Conservation (phyloP, 148 eudicot species). For the Camellia lanceoleosa region DNA sequence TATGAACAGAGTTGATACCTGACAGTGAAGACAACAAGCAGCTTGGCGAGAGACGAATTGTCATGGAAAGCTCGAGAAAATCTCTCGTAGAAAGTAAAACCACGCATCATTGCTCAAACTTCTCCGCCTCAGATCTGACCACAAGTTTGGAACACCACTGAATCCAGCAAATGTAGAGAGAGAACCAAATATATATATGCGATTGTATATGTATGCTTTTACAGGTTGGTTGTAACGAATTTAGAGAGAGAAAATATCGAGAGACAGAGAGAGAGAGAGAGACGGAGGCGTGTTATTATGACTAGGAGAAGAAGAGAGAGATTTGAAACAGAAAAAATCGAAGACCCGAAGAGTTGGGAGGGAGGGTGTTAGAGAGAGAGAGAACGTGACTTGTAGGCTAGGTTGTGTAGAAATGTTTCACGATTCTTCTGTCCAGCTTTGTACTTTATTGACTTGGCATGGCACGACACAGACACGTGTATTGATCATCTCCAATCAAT, state of each 20-base stretch:
- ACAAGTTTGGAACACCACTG: background rate
- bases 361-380: no score
- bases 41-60: constrained; percentile 39
- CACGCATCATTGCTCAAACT: background rate
- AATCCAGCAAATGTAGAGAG: background rate
- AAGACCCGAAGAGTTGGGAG: constrained; percentile 13
- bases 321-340: background rate
- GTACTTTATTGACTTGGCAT: no score
- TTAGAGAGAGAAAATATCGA: constrained; percentile 29
- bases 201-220: background rate
- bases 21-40: constrained; percentile 48
- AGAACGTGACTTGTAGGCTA: no score
- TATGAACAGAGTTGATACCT: constrained; percentile 12
- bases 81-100: constrained; percentile 12
- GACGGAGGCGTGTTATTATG: background rate
- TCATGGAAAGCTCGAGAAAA: constrained; percentile 31
- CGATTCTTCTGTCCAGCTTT: no score
- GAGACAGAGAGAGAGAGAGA: background rate
- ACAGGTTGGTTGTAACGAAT: constrained; percentile 8
- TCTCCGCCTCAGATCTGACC: constrained; percentile 1
- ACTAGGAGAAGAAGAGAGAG: background rate
- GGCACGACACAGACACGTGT: no score
- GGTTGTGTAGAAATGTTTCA: no score
- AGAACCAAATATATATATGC: background rate
- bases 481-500: no score